Evolutionary conservation across 768 basidiomycete species (phyloP).

Genomic region (Suillus discolor): DNA sequence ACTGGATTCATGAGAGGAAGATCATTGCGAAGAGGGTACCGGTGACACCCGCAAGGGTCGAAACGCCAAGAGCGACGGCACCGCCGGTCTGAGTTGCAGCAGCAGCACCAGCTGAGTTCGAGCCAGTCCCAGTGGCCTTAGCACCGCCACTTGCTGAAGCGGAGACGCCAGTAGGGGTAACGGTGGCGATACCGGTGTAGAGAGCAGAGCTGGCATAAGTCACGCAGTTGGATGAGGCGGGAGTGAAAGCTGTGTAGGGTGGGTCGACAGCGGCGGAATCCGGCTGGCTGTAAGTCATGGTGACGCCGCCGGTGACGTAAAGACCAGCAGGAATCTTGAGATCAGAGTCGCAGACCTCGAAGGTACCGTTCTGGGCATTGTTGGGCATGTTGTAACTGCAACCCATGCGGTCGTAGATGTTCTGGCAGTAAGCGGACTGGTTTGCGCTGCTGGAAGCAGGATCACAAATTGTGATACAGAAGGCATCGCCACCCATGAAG

Average conservation of each 20-base stretch:
- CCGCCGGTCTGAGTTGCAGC: slow-evolving; percentile 19
- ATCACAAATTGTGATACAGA: slow-evolving; percentile 78
- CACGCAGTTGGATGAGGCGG: slow-evolving; percentile 48
- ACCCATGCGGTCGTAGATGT: slow-evolving; percentile 75
- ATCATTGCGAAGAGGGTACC: slow-evolving; percentile 39
- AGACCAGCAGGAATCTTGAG: slow-evolving; percentile 64
- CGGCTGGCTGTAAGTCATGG: slow-evolving; percentile 47
- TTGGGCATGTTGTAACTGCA: slow-evolving; percentile 75
- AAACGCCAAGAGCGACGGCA: slow-evolving; percentile 31
- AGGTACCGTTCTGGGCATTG: slow-evolving; percentile 55
- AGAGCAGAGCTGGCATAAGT: slow-evolving; percentile 39
- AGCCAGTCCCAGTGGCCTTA: slow-evolving; percentile 13
- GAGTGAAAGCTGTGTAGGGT: slow-evolving; percentile 44
- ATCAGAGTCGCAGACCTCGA: slow-evolving; percentile 68
- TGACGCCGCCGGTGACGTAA: slow-evolving; percentile 43
- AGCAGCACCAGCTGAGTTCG: slow-evolving; percentile 19
- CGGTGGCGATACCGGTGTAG: slow-evolving; percentile 31
- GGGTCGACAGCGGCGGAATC: slow-evolving; percentile 29
- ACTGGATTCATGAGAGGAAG: slow-evolving; percentile 38
- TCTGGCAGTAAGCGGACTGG: slow-evolving; percentile 59
- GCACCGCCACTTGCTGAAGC: background rate
- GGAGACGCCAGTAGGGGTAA: slow-evolving; percentile 3
- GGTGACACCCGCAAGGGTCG: slow-evolving; percentile 33
- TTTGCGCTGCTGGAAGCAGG: slow-evolving; percentile 42
- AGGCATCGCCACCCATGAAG: slow-evolving; percentile 66